Conservation (phyloP, 1,284 basidiomycete species). For the Phlebopus sp. region DNA sequence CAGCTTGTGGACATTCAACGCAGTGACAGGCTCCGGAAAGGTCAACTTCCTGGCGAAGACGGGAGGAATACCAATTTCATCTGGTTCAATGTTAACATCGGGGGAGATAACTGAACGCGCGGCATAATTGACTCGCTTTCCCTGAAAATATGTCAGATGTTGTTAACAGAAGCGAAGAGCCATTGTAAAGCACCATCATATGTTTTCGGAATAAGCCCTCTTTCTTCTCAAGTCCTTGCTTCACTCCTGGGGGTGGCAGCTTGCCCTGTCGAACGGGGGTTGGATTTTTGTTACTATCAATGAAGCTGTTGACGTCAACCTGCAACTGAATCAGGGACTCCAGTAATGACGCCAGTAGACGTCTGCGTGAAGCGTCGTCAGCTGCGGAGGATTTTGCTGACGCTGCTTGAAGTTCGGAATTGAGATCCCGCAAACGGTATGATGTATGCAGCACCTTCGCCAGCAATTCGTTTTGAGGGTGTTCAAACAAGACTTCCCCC, state of each 20-base stretch:
- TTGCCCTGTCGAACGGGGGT: constrained; percentile 82
- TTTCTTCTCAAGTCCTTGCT: constrained; percentile 98
- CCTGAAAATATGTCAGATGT: constrained; percentile 47
- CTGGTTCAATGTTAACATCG: constrained; percentile 99
- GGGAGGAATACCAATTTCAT: constrained; percentile 97
- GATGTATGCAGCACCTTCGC: constrained; percentile 81
- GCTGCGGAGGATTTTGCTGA: constrained; percentile 55
- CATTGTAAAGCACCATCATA: constrained; percentile 80
- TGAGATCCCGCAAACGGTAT: constrained; percentile 79
- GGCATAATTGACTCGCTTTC: constrained; percentile 99
- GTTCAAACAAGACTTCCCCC: constrained; percentile 93
- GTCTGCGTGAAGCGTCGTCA: constrained; percentile 57
- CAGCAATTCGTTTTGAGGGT: constrained; percentile 95
- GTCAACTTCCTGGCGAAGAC: constrained; percentile 97
- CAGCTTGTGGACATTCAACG: constrained; percentile 87
- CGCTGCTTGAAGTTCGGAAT: constrained; percentile 62
- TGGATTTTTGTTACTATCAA: constrained; percentile 97
- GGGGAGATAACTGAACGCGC: constrained; percentile 99
- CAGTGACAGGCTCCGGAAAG: constrained; percentile 96
- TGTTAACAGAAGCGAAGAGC: constrained; percentile 1
- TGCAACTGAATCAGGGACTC: constrained; percentile 89
- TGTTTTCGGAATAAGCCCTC: constrained; percentile 98
- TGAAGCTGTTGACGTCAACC: constrained; percentile 94
- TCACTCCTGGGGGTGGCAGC: constrained; percentile 91
- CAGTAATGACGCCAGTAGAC: constrained; percentile 70